Base-by-base conservation (phyloP, 2,329 filamentous ascomycete genomes). In the Alternaria consortialis region DNA sequence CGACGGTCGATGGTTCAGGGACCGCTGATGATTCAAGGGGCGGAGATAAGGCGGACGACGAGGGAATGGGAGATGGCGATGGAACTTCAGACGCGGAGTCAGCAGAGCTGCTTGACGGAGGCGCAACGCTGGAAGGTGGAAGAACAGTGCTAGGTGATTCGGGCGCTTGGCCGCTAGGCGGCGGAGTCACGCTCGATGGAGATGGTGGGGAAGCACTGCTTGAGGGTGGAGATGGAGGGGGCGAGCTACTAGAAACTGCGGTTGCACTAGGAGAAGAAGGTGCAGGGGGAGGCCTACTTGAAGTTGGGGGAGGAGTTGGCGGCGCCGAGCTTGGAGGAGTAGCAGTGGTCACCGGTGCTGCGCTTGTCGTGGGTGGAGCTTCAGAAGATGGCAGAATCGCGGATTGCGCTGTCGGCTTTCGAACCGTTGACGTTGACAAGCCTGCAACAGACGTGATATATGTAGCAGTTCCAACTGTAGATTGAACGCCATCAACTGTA, bases 81-180 rank as follows among this genome's bases (percentile, higher is more conserved):
- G 68, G 53, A 53, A 31, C 68, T 73, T 69, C 59, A 56, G 68
- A 67, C 32, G 61, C 50, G 25, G 63, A 62, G 66, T 74, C 64
- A 73, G 71, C 65, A 62, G 57, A 42, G 56, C 63, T 67, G 62
- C 67, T 67, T 60, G 66, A 63, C 56, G 58, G 58, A 61, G 64
- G 56, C 46, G 59, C 37, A 39, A 29, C 11, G 53, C 60, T 61
- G 7, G 62, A 53, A 20, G 53, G 40, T 9, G 46, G 31, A 37
- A 59, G 50, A 46, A 60, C 34, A n/a, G 60, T 52, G 40, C 57
- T 66, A 50, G 60, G 62, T 50, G 65, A 50, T 12, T 47, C 50
- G 6, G 53, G 43, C 50, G 56, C 54, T 34, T 56, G n/a, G 56
- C 65, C 48, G 56, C 43, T 60, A 12, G 58, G 25, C n/a, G 44